Conservation (phyloP, 176 grass and related monocot species). For the Ampelocalamus luodianensis region DNA sequence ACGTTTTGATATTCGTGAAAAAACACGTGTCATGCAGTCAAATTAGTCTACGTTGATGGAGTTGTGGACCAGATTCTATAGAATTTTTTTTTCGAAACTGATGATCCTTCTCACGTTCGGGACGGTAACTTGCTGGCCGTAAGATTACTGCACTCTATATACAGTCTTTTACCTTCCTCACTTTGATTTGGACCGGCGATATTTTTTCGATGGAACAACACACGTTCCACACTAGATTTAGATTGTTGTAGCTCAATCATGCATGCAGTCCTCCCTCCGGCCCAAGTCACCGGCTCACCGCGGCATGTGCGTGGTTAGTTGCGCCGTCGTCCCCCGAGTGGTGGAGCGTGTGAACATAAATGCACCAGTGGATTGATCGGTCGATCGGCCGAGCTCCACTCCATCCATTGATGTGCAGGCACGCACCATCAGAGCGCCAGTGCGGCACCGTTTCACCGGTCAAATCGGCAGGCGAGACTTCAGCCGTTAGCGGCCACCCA, state of each 20-base stretch:
- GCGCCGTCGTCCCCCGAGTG: not conserved
- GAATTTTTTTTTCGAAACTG: too few relatives aligned
- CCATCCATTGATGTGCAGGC: not conserved
- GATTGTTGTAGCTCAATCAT: not conserved
- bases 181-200: conserved; percentile 29
- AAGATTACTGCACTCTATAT: too few relatives aligned
- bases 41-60: too few relatives aligned
- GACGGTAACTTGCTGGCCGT: not conserved
- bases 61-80: too few relatives aligned
- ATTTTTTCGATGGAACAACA: not conserved
- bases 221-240: not conserved
- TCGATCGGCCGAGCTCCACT: not conserved
- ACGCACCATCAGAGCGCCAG: conserved; percentile 2
- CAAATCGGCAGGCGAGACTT: conserved; percentile 25
- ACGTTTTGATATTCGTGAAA: too few relatives aligned
- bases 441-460: not conserved
- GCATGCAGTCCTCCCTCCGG: not conserved
- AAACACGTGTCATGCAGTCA: too few relatives aligned
- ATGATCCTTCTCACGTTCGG: not conserved
- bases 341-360: conserved; percentile 5
- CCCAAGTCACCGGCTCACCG: conserved; percentile 8
- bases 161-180: not conserved
- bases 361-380: not conserved
- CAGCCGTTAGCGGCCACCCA: not conserved
- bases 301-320: conserved; percentile 44